Base-by-base conservation (phyloP, 2,329 filamentous ascomycete species). In the Thelonectria blattea region DNA sequence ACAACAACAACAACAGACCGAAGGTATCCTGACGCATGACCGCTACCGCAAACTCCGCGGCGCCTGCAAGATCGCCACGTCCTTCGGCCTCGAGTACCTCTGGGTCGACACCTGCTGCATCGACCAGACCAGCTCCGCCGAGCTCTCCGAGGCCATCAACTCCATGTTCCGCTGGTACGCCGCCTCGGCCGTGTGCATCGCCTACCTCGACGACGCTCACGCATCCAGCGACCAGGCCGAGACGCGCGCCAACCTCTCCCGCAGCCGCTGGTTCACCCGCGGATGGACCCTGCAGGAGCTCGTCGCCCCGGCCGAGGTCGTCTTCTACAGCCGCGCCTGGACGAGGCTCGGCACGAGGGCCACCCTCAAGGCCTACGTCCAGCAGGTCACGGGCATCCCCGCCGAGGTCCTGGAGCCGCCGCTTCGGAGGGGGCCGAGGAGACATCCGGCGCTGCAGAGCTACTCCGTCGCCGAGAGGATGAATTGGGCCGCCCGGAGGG, bases 141-240 rank as follows among this genome's bases (percentile, higher is more conserved):
- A 75, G 50, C 71, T 72, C 5, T 72, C 71, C 2, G 71, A 72
- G 18, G 71, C 70, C 24, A 72, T 72, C 59, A 72, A 72, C 42
- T 74, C 72, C 52, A 75, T 74, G 72, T 75, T 73, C 50, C 65
- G 68, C 5, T 75, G 73, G 73, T 75, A 75, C 43, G 66, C 67
- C 5, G 59, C 67, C 15, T 67, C 72, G 1, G 37, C 41, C 2
- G 56, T 71, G 9, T 74, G 72, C 51, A 65, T 72, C 22, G 69
- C 68, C 4, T 72, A 64, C 34, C 58, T 74, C 5, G 60, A 65
- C 5, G 70, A 72, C 22, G 67, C 72, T 4, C 17, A 30, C 8
- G 10, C 30, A 10, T 18, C 22, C 1, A 51, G 54, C 4, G 65
- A 58, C 4, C 32, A 54, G 10, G 42, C 52, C 4, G 61, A 47